phyloP scores from a whole-genome alignment of 108 stramenopile species.

The Aurantiochytrium sp. region DNA sequence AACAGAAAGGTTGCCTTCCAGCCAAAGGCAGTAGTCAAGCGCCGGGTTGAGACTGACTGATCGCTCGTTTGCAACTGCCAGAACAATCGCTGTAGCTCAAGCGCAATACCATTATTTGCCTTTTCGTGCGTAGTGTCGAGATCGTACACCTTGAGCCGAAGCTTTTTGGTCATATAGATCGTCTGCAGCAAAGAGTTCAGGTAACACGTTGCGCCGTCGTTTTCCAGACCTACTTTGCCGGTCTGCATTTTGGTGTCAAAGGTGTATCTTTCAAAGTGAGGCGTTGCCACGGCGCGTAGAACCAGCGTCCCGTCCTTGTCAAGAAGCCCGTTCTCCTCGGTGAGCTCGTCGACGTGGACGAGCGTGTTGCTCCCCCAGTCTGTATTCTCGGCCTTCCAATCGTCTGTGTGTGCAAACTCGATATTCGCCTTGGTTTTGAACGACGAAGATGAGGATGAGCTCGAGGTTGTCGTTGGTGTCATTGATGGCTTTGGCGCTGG shows the following conservation, averaged over 20 bases:
- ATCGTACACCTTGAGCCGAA: neutral
- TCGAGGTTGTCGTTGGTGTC: no score
- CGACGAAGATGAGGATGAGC: neutral
- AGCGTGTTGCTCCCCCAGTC: neutral
- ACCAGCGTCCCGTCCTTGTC: neutral
- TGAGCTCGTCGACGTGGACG: neutral
- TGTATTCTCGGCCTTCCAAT: neutral
- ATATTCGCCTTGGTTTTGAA: neutral
- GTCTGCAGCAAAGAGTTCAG: constrained; percentile 52
- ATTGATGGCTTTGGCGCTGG: no score
- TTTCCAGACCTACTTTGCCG: constrained; percentile 27
- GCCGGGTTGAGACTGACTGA: constrained; percentile 24
- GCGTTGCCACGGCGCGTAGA: neutral
- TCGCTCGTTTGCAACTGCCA: constrained; percentile 36
- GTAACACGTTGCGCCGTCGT: constrained; percentile 56
- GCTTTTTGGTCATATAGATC: constrained; percentile 40
- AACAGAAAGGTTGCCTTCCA: constrained; percentile 32
- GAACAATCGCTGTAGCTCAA: constrained; percentile 48
- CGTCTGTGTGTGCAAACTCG: neutral
- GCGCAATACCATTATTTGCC: constrained; percentile 36
- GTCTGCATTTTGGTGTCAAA: neutral
- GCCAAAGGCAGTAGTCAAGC: constrained; percentile 44
- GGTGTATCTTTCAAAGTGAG: neutral
- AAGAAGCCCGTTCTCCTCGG: neutral
- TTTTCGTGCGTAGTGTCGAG: constrained; percentile 29